Evolutionary conservation across 768 basidiomycete species (phyloP), one percentile per base, ranked within the genome.

Genomic region (Calocybe cyanea): DNA sequence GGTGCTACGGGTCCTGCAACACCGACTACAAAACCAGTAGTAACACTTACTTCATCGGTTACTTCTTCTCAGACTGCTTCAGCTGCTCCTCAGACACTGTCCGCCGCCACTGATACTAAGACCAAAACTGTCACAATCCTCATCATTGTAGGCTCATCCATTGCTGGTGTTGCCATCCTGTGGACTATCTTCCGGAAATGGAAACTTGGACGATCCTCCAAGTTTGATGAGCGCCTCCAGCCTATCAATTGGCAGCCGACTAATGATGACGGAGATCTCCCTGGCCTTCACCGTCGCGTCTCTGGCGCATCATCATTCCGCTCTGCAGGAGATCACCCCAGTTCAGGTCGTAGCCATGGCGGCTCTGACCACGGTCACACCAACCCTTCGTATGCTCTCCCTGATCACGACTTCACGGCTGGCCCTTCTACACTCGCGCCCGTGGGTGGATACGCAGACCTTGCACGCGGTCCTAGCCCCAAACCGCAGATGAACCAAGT

Each of bases 131-230:
- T 78, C 43, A 88, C 82, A 14, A 72, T 80, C 34, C 67, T 93
- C 55, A 84, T 90, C 56, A 77, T 78, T 41, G 70, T 88, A 41
- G 91, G 78, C 3, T 73, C 83, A 5, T 80, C 73, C 37, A 55
- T 92, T 34, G 91, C 80, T 41, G 85, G 75, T 23, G 59, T 85
- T 41, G 75, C 77, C 46, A 80, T 92, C 54, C 71, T 85, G 51
- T 94, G 91, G 91, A 93, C 90, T 38, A 67, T 91, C 59, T 87
- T 92, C 73, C 85, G 91, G 70, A 92, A 92, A 65, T 92, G 88
- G 86, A 91, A 92, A 69, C 82, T 92, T 59, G 81, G 79, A 43
- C 80, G 85, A 46, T 92, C 90, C 23, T 74, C 78, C 58, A 76
- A 78, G 56, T 92, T 92, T 61, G 86, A 89, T 56, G 80, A 82